Conservation (phyloP, 2,329 filamentous ascomycete species). For the Aureobasidium sp. region DNA sequence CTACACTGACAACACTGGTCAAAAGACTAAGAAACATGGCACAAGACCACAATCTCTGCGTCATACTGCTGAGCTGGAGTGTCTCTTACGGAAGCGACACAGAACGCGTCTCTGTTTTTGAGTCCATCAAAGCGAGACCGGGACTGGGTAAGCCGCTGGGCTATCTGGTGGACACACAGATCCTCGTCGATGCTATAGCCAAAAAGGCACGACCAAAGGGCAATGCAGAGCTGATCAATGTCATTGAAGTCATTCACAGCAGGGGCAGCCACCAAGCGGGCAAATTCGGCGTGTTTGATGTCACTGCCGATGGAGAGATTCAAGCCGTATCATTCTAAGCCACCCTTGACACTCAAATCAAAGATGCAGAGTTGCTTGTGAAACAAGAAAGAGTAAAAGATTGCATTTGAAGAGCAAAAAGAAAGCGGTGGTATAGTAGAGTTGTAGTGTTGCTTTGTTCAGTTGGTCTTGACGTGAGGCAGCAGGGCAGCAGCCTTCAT, state of each 20-base stretch:
- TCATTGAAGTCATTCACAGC: constrained; percentile 41
- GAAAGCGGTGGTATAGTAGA: background rate
- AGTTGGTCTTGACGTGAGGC: constrained; percentile 28
- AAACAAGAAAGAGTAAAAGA: background rate
- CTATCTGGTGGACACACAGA: constrained; percentile 32
- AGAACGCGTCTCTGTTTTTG: constrained; percentile 34
- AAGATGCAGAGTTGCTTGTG: background rate
- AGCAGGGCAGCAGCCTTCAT: constrained; percentile 39
- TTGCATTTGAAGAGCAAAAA: background rate
- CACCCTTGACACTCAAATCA: no score
- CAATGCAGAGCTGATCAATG: constrained; percentile 26
- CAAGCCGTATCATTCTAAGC: background rate
- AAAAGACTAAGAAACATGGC: constrained; percentile 36
- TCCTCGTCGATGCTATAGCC: constrained; percentile 37
- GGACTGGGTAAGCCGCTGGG: constrained; percentile 33
- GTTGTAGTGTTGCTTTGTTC: background rate
- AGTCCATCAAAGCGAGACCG: constrained; percentile 32
- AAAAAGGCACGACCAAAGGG: constrained; percentile 13
- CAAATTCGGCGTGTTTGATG: constrained; percentile 30
- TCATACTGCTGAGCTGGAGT: constrained; percentile 34
- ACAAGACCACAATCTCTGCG: constrained; percentile 31
- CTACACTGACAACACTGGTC: constrained; percentile 36
- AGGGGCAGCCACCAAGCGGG: constrained; percentile 32
- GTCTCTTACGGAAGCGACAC: constrained; percentile 9
- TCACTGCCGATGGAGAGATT: constrained; percentile 13